Conservation (phyloP, 2,329 filamentous ascomycete species). For the Trichoderma polysporum region DNA sequence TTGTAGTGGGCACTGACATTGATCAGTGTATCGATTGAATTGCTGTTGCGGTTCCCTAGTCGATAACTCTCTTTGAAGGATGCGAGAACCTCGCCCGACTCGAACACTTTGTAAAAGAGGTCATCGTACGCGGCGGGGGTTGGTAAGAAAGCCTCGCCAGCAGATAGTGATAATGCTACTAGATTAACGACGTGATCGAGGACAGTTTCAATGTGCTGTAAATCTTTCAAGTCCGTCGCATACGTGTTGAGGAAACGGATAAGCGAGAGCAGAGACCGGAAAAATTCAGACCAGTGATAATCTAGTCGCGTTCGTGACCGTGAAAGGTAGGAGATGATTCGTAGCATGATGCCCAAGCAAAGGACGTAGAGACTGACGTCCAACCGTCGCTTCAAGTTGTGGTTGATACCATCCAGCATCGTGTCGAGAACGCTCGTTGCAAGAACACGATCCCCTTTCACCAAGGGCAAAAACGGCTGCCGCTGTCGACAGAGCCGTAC, state of each 20-base stretch:
- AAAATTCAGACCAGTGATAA: conserved; percentile 96
- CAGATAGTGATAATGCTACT: conserved; percentile 77
- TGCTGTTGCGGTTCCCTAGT: conserved; percentile 56
- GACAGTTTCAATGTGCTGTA: conserved; percentile 69
- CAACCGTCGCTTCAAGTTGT: conserved; percentile 83
- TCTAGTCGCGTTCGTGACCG: conserved; percentile 75
- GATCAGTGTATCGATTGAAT: conserved; percentile 80
- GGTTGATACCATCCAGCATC: conserved; percentile 87
- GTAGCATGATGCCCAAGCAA: conserved; percentile 76
- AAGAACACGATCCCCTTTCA: conserved; percentile 70
- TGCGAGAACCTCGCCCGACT: conserved; percentile 77
- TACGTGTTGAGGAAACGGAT: conserved; percentile 91
- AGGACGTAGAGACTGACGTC: conserved; percentile 84
- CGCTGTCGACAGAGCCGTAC: conserved; percentile 88
- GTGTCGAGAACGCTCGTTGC: conserved; percentile 79
- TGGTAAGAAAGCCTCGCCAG: conserved; percentile 87
- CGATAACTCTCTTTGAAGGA: conserved; percentile 80
- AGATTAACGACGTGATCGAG: conserved; percentile 78
- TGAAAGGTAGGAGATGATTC: conserved; percentile 80
- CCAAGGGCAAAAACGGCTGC: conserved; percentile 77
- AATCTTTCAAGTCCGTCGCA: conserved; percentile 68
- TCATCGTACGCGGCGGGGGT: conserved; percentile 89
- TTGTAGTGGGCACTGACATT: conserved; percentile 85
- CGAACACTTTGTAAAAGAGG: conserved; percentile 96
- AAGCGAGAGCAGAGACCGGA: conserved; percentile 82